These are phyloP conservation scores for Parafenestella ontariensis DNA, from an alignment of 2,329 filamentous ascomycete species.

Conservation along the genomic window DNA sequence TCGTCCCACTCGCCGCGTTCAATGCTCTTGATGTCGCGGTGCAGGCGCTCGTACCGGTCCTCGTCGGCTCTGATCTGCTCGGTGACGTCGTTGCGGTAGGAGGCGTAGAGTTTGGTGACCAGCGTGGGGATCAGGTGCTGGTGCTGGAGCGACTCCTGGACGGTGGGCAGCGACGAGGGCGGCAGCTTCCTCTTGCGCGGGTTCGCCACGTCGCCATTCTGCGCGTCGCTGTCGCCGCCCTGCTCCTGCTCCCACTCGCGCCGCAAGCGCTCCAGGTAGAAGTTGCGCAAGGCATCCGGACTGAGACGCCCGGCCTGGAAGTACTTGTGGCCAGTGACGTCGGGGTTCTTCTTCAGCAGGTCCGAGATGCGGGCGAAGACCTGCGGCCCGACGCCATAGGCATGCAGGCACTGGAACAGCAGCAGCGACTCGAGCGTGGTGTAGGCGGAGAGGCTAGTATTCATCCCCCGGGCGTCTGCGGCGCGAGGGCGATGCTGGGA, in stretches of 20 bases:
- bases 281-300: slow-evolving; percentile 77
- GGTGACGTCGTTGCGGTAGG: slow-evolving; percentile 75
- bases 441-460: slow-evolving; percentile 69
- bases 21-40: slow-evolving; percentile 72
- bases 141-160: slow-evolving; percentile 72
- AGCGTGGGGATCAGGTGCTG: slow-evolving; percentile 72
- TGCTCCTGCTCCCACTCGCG: slow-evolving; percentile 71
- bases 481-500: slow-evolving; percentile 40
- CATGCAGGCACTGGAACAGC: slow-evolving; percentile 79
- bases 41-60: slow-evolving; percentile 66
- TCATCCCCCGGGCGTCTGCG: slow-evolving; percentile 57
- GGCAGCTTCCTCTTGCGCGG: slow-evolving; percentile 74
- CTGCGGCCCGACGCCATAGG: slow-evolving; percentile 68
- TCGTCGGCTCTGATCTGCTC: slow-evolving; percentile 78
- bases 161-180: slow-evolving; percentile 67
- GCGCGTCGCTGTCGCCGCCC: slow-evolving; percentile 51
- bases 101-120: slow-evolving; percentile 75
- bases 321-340: slow-evolving; percentile 72
- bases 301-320: slow-evolving; percentile 79
- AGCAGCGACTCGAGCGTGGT: slow-evolving; percentile 86
- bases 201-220: slow-evolving; percentile 47
- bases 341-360: slow-evolving; percentile 73
- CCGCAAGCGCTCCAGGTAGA: slow-evolving; percentile 78
- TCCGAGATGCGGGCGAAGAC: slow-evolving; percentile 77
- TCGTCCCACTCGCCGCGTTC: slow-evolving; percentile 66